These are phyloP conservation scores for Petunia hybrid DNA, from an alignment of 305 asterid species.

Conservation along the genomic window DNA sequence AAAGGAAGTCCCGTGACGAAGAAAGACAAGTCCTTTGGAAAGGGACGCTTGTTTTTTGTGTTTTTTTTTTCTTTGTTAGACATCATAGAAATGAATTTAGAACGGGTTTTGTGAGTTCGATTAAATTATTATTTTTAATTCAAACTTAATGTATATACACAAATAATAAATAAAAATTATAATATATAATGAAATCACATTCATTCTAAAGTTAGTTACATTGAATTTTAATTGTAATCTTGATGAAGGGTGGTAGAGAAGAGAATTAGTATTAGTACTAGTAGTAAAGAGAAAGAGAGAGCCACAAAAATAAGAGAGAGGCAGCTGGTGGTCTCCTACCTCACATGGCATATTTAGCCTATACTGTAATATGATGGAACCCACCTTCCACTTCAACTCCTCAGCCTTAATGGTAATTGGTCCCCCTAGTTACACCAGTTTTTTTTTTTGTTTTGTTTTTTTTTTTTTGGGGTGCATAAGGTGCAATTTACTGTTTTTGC, in stretches of 20 bases:
- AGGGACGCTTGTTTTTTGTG: conserved; percentile 31
- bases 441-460: background rate
- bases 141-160: background rate
- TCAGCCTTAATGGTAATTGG: conserved; percentile 28
- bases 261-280: background rate
- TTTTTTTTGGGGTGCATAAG: background rate
- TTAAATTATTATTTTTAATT: background rate
- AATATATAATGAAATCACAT: background rate
- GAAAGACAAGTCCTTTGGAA: conserved; percentile 26
- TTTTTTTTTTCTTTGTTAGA: background rate
- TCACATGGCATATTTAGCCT: conserved; percentile 58
- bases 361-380: conserved; percentile 37
- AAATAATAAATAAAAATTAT: too few relatives aligned
- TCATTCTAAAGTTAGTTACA: background rate
- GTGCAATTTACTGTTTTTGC: background rate
- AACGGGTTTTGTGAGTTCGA: background rate
- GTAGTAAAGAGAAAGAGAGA: conserved; percentile 40
- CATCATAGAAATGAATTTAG: background rate
- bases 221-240: background rate
- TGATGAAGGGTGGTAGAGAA: conserved; percentile 14
- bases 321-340: conserved; percentile 82
- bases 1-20: conserved; percentile 33
- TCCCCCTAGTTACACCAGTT: conserved; percentile 34
- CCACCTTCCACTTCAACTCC: conserved; percentile 49
- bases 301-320: conserved; percentile 55